These are phyloP conservation scores for Colletotrichum sp. DNA, from an alignment of 2,329 filamentous ascomycete genomes.

Conservation along the genomic window DNA sequence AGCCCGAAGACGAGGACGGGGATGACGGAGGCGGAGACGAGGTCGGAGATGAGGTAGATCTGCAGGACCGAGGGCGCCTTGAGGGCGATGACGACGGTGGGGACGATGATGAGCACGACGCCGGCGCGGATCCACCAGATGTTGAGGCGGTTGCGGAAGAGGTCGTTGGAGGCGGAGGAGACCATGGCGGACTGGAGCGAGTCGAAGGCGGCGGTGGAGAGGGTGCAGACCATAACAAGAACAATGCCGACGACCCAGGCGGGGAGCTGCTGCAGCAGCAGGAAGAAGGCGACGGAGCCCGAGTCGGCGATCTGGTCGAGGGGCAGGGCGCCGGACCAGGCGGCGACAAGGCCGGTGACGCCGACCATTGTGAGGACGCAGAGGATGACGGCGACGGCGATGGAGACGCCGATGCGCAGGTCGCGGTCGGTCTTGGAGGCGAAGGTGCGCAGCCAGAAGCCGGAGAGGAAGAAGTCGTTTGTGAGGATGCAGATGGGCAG, in stretches of 20 bases:
- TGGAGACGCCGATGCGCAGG: slow-evolving; percentile 74
- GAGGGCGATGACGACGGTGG: slow-evolving; percentile 75
- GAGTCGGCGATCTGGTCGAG: slow-evolving; percentile 62
- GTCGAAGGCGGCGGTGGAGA: slow-evolving; percentile 82
- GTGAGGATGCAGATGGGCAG: slow-evolving; percentile 80
- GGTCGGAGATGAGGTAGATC: slow-evolving; percentile 83
- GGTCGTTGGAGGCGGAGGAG: slow-evolving; percentile 81
- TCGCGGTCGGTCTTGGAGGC: slow-evolving; percentile 80
- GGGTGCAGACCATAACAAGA: slow-evolving; percentile 78
- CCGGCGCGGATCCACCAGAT: slow-evolving; percentile 74
- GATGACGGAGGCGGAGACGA: slow-evolving; percentile 78
- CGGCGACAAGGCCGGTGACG: slow-evolving; percentile 74
- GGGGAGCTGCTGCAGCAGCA: slow-evolving; percentile 73
- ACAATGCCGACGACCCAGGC: slow-evolving; percentile 84
- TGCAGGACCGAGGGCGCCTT: slow-evolving; percentile 77
- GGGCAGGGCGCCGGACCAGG: slow-evolving; percentile 76
- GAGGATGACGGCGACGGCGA: slow-evolving; percentile 69
- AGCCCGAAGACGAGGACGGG: slow-evolving; percentile 79
- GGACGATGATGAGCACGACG: slow-evolving; percentile 76
- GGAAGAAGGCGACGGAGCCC: slow-evolving; percentile 76
- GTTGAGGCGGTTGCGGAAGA: slow-evolving; percentile 82
- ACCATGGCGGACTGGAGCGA: slow-evolving; percentile 84
- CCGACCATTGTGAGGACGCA: slow-evolving; percentile 77
- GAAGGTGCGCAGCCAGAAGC: slow-evolving; percentile 85
- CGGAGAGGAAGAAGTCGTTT: slow-evolving; percentile 86